Conservation (phyloP, 1,284 basidiomycete genomes). For the Mycocalia duriaeana region DNA sequence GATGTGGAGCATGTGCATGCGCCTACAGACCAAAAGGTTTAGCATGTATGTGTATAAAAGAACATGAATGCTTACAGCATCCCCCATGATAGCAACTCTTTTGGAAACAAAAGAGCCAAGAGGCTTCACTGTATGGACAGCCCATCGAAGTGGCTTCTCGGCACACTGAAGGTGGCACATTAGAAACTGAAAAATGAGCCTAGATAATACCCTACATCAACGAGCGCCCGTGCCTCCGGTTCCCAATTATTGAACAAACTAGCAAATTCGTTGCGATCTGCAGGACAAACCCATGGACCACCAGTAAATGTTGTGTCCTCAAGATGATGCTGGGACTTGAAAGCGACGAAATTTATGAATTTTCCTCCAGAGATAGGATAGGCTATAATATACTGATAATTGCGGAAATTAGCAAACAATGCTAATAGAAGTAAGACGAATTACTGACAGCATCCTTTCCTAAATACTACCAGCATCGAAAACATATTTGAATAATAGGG, state of each 20-base stretch:
- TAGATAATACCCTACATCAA: no score
- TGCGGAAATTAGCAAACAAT: slow-evolving; percentile 4
- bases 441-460: slow-evolving; percentile 36
- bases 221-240: slow-evolving; percentile 37
- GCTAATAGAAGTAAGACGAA: slow-evolving; percentile 1
- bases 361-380: slow-evolving; percentile 44
- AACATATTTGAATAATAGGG: slow-evolving; percentile 2
- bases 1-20: slow-evolving; percentile 46
- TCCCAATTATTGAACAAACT: slow-evolving; percentile 41
- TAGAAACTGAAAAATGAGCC: slow-evolving; percentile 2
- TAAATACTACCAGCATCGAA: slow-evolving; percentile 28
- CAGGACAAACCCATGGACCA: slow-evolving; percentile 38
- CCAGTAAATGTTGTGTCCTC: slow-evolving; percentile 35
- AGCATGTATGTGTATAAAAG: neutral
- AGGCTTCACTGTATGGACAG: slow-evolving; percentile 36
- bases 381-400: slow-evolving; percentile 37
- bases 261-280: slow-evolving; percentile 31
- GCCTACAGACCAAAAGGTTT: slow-evolving; percentile 28
- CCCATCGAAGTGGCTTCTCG: slow-evolving; percentile 38
- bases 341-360: slow-evolving; percentile 45
- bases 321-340: slow-evolving; percentile 33
- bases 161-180: slow-evolving; percentile 27
- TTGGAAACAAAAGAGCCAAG: slow-evolving; percentile 34
- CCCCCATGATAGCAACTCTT: slow-evolving; percentile 36
- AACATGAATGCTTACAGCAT: slow-evolving; percentile 32